Evolutionary conservation across 2,329 filamentous ascomycete species (phyloP).

Genomic region (Cytospora paraplurivora): DNA sequence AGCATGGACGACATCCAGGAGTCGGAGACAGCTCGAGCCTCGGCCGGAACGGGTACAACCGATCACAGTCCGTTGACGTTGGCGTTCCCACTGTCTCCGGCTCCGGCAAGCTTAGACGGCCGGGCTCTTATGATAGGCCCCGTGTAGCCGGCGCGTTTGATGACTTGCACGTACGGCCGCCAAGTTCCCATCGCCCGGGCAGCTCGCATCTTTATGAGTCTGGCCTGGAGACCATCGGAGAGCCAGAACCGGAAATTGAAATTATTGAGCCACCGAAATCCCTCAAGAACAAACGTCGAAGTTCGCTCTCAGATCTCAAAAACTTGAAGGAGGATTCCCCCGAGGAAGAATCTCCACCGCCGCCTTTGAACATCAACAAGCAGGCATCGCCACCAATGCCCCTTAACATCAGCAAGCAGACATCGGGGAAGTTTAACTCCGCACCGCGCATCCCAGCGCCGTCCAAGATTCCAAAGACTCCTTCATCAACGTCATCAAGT

Average conservation of each 20-base stretch:
- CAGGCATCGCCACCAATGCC: conserved; percentile 49
- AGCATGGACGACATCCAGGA: conserved; percentile 65
- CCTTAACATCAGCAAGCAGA: conserved; percentile 55
- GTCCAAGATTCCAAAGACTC: conserved; percentile 57
- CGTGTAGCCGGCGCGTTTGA: conserved; percentile 65
- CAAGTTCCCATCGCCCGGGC: conserved; percentile 48
- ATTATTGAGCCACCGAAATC: conserved; percentile 41
- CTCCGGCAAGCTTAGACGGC: conserved; percentile 53
- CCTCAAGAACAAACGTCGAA: conserved; percentile 78
- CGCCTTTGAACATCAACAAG: conserved; percentile 54
- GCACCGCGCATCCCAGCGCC: conserved; percentile 47
- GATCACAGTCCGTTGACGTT: conserved; percentile 78
- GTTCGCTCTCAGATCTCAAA: conserved; percentile 84
- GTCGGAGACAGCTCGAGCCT: conserved; percentile 64
- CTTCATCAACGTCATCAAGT: conserved; percentile 32
- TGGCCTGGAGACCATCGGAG: conserved; percentile 59
- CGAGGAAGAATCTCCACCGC: conserved; percentile 47
- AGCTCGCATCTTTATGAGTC: conserved; percentile 54
- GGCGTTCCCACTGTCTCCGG: conserved; percentile 53
- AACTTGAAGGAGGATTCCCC: conserved; percentile 63
- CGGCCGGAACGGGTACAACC: conserved; percentile 66
- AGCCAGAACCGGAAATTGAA: conserved; percentile 57
- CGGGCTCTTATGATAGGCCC: conserved; percentile 61
- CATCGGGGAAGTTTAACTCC: conserved; percentile 61
- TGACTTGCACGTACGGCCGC: conserved; percentile 41